A percentile compares a stretch with the other conserved stretches of the same genome.
phyloP scores from a whole-genome alignment of 2,329 filamentous ascomycete genomes.

The Lizonia empirigonia region DNA sequence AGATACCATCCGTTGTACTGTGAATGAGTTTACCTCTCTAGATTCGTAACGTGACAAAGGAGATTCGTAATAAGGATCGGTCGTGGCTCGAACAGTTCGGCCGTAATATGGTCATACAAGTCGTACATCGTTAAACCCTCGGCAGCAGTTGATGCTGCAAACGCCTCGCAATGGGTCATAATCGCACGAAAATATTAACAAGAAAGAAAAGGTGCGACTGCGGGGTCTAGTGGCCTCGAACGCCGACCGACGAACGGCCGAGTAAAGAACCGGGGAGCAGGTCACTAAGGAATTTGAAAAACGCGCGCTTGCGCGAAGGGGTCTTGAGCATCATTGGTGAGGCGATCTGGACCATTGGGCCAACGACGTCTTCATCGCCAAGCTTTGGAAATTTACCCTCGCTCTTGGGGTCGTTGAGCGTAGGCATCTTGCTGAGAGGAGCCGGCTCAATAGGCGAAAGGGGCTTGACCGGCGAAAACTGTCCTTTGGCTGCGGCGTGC shows the following conservation, averaged over 20 bases:
- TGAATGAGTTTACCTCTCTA: slow-evolving; percentile 29
- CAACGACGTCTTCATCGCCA: slow-evolving; percentile 90
- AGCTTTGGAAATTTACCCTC: slow-evolving; percentile 86
- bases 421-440: slow-evolving; percentile 69
- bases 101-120: slow-evolving; percentile 43
- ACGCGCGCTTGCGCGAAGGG: slow-evolving; percentile 45
- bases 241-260: slow-evolving; percentile 35
- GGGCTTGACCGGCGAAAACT: slow-evolving; percentile 36
- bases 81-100: slow-evolving; percentile 40
- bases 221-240: slow-evolving; percentile 32
- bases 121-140: slow-evolving; percentile 46
- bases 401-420: slow-evolving; percentile 67
- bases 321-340: slow-evolving; percentile 47
- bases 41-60: slow-evolving; percentile 37
- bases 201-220: slow-evolving; percentile 15
- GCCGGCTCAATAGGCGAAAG: slow-evolving; percentile 55
- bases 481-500: slow-evolving; percentile 44
- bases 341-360: slow-evolving; percentile 73
- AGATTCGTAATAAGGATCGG: slow-evolving; percentile 46
- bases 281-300: slow-evolving; percentile 48
- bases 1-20: slow-evolving; percentile 20
- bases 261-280: slow-evolving; percentile 45
- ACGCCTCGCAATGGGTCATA: slow-evolving; percentile 30
- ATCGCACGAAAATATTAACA: slow-evolving; percentile 42
- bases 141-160: slow-evolving; percentile 42